Percentiles rank a stretch among this genome's conserved stretches.
These are phyloP conservation scores for Halophytophthora polymorphica DNA, from an alignment of 352 stramenopile species.

Conservation along the genomic window DNA sequence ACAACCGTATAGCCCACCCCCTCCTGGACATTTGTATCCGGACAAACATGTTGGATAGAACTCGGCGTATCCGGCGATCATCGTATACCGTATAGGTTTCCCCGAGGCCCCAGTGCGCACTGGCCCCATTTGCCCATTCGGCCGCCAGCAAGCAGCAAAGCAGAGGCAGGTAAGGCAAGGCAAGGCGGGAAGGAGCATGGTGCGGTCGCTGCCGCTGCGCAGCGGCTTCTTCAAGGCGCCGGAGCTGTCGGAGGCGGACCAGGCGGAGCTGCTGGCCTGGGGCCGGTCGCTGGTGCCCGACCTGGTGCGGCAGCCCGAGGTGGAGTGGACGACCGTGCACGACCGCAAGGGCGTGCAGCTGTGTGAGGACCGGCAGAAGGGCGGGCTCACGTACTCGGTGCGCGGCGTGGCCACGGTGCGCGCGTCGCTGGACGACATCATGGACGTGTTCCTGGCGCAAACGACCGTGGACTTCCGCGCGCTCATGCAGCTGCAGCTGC, in stretches of 20 bases:
- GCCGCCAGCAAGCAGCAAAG: too few relatives aligned
- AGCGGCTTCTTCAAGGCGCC: conserved; percentile 74
- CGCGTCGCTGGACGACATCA: conserved; percentile 67
- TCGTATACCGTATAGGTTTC: too few relatives aligned
- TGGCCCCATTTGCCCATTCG: too few relatives aligned
- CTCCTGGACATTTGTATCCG: too few relatives aligned
- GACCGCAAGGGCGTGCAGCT: conserved; percentile 73
- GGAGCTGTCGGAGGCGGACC: conserved; percentile 56
- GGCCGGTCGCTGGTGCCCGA: conserved; percentile 67
- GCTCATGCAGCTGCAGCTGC: conserved; percentile 73
- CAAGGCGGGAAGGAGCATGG: too few relatives aligned
- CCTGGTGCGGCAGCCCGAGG: conserved; percentile 57
- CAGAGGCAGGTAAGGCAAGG: too few relatives aligned
- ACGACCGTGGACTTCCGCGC: conserved; percentile 61
- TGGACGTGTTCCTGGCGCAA: conserved; percentile 70
- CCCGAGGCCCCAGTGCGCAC: too few relatives aligned
- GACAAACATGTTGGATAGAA: too few relatives aligned
- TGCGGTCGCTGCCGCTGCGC: conserved; percentile 73
- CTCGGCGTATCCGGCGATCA: too few relatives aligned
- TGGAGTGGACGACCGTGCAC: conserved; percentile 73
- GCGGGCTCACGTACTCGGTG: conserved; percentile 79
- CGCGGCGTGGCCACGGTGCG: conserved; percentile 51
- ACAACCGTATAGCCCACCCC: too few relatives aligned
- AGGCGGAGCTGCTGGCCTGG: conserved; percentile 71
- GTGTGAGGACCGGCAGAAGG: conserved; percentile 77